phyloP scores from a whole-genome alignment of 805 yeast species.

The Sungouiozyma intestinalis region DNA sequence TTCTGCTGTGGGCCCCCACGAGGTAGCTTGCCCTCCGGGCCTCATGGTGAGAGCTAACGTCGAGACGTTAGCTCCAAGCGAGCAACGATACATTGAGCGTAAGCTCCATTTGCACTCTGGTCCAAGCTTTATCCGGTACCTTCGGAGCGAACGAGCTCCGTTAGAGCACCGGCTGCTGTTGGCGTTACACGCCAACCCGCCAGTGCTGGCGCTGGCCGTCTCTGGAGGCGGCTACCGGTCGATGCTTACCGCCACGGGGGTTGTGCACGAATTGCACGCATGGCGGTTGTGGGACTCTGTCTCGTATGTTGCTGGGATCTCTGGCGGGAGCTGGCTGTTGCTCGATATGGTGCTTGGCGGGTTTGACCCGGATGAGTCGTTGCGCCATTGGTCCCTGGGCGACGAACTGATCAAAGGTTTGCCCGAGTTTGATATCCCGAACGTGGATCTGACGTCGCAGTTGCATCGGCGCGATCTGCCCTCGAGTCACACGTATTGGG shows the following conservation, averaged over 20 bases:
- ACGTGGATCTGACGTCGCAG: constrained; percentile 17
- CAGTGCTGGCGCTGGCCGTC: constrained; percentile 29
- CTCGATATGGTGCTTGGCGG: constrained; percentile 36
- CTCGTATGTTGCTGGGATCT: constrained; percentile 51
- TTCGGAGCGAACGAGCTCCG: background rate
- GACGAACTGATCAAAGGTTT: constrained; percentile 46
- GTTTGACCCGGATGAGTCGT: constrained; percentile 27
- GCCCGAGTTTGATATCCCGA: constrained; percentile 38
- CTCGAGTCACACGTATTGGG: background rate
- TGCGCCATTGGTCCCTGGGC: constrained; percentile 33
- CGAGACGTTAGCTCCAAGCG: background rate
- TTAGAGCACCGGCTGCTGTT: background rate
- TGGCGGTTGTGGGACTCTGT: constrained; percentile 43
- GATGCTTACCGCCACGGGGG: constrained; percentile 27
- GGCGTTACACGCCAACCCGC: constrained; percentile 11
- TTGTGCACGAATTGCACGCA: constrained; percentile 19
- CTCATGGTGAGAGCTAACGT: background rate
- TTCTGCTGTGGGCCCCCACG: background rate
- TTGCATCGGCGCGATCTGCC: background rate
- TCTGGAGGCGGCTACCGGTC: constrained; percentile 33
- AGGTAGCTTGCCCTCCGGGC: background rate
- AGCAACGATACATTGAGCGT: background rate
- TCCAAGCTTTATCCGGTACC: background rate
- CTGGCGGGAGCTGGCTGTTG: constrained; percentile 68
- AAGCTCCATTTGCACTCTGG: background rate